phyloP scores from a whole-genome alignment of 2,329 filamentous ascomycete species.

The Pseudonectria foliicola region DNA sequence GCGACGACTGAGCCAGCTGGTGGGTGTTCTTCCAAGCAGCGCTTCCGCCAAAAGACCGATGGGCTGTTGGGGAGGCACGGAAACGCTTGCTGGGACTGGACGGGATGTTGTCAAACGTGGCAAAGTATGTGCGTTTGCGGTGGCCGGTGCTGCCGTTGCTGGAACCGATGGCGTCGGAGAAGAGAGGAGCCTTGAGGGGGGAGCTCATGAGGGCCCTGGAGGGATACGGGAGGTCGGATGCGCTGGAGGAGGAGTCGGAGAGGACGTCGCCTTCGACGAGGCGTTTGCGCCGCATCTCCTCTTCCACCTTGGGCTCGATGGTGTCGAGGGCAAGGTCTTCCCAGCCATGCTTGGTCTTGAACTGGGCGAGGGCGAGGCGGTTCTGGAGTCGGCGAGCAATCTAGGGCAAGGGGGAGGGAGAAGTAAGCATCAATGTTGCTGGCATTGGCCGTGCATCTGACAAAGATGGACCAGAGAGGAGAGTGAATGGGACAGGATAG shows the following conservation, averaged over 20 bases:
- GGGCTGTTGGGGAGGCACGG: conserved; percentile 52
- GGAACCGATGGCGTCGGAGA: conserved; percentile 73
- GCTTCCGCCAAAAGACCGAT: conserved; percentile 50
- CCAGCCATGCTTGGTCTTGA: conserved; percentile 95
- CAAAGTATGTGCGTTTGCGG: conserved; percentile 57
- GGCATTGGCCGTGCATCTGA: neutral
- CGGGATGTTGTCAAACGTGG: conserved; percentile 47
- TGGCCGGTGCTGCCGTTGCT: conserved; percentile 61
- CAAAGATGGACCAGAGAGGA: neutral
- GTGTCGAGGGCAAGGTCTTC: conserved; percentile 80
- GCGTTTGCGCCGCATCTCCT: conserved; percentile 69
- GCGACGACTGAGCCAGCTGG: conserved; percentile 77
- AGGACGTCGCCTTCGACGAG: conserved; percentile 64
- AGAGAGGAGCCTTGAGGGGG: conserved; percentile 73
- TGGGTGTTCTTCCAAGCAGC: conserved; percentile 70
- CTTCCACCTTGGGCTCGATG: conserved; percentile 77
- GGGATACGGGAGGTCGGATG: conserved; percentile 69
- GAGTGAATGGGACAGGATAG: neutral
- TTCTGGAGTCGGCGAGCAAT: conserved; percentile 91
- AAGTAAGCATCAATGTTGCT: conserved; percentile 11
- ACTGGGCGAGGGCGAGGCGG: conserved; percentile 88
- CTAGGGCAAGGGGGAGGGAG: conserved; percentile 39
- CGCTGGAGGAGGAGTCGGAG: conserved; percentile 80
- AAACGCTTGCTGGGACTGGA: conserved; percentile 62
- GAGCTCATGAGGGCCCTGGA: conserved; percentile 70